Evolutionary conservation across 441 rosid genomes (phyloP), one percentile per base, ranked within the genome.

Genomic region (Erodium texanum): DNA sequence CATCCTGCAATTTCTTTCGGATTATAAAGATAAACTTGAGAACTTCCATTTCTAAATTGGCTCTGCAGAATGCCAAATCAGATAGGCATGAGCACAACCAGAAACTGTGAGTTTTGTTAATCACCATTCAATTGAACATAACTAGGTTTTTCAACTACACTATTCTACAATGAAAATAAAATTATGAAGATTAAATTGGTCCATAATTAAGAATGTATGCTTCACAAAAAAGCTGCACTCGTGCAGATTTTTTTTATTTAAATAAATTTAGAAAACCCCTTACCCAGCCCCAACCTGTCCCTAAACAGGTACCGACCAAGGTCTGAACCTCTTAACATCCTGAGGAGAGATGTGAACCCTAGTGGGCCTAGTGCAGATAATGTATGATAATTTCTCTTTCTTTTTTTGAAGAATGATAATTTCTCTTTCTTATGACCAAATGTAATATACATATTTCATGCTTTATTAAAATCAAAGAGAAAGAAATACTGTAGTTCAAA

Each of bases 401-500:
- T 11, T 61, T 23, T 32, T n/a, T n/a, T n/a, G n/a, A n/a, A n/a
- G n/a, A n/a, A 7, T 19, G 27, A 20, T 61, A 61, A 5, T 12
- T 23, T 24, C n/a, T 22, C 29, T 59, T 59, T 23, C 7, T 11
- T 61, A 10, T 32, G 24, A 22, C 32, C 64, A 61, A 23, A 61
- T 8, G 24, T 24, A 61, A 61, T 22, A 8, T 61, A n/a, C n/a
- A 24, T 61, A 61, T 19, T 23, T 58, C 27, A 58, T 9, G 19
- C 14, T 9, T 52, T 8, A 8, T 58, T 58, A 24, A 20, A 19
- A 58, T 58, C n/a, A 9, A 20, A 58, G 24, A 27, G 27, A 22
- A 20, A 20, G 10, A 22, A 58, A 58, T 24, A 2, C 5, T 61
- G 64, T 41, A 70, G 54, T 20, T 69, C 58, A 58, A 64, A 62